These are phyloP conservation scores for Ajuga chamaepitys DNA, from an alignment of 257 asterid species.

Conservation along the genomic window DNA sequence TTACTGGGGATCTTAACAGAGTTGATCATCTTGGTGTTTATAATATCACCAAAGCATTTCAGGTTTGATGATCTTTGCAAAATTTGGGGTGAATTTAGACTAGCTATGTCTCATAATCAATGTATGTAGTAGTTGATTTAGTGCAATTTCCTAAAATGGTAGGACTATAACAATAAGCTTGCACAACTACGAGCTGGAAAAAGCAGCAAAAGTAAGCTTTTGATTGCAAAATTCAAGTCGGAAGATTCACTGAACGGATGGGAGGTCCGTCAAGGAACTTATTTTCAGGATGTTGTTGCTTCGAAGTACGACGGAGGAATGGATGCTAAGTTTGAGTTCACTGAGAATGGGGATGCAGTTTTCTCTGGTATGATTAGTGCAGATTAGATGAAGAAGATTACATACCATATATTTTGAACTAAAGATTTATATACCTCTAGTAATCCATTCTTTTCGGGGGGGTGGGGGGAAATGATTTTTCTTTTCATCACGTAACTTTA, in stretches of 20 bases:
- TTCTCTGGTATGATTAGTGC: slow-evolving; percentile 60
- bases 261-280: slow-evolving; percentile 90
- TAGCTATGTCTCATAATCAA: not conserved
- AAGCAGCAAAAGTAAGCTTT: slow-evolving; percentile 98
- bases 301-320: slow-evolving; percentile 91
- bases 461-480: no score
- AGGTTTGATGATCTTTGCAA: slow-evolving; percentile 37
- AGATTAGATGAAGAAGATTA: not conserved
- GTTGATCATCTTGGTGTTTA: slow-evolving; percentile 94
- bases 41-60: slow-evolving; percentile 85
- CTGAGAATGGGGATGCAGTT: slow-evolving; percentile 57
- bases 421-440: not conserved
- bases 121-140: not conserved
- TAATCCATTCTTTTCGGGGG: not conserved
- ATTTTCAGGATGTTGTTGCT: slow-evolving; percentile 75
- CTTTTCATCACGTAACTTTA: no score
- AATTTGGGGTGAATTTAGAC: not conserved
- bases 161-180: slow-evolving; percentile 88
- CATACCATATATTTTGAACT: not conserved
- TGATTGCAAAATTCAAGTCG: slow-evolving; percentile 80
- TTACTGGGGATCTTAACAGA: slow-evolving; percentile 87
- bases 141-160: not conserved
- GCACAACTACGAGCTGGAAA: slow-evolving; percentile 96
- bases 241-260: slow-evolving; percentile 75
- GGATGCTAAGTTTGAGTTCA: slow-evolving; percentile 83